phyloP scores from a whole-genome alignment of 148 eudicot genomes.

The Fagopyrum homotropicum region DNA sequence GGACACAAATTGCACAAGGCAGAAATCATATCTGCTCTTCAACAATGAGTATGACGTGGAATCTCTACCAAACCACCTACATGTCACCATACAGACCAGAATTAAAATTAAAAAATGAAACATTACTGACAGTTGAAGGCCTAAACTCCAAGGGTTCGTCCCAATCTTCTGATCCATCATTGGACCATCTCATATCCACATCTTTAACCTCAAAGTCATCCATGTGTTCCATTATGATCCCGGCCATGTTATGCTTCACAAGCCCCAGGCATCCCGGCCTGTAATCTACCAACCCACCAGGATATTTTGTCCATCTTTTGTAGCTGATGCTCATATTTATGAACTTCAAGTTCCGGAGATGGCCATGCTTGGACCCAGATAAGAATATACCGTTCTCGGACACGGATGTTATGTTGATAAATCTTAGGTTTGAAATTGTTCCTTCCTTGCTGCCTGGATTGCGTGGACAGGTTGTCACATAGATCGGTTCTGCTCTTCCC shows the following conservation, averaged over 20 bases:
- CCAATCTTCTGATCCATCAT: conserved; percentile 45
- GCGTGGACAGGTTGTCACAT: conserved; percentile 81
- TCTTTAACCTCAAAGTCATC: conserved; percentile 57
- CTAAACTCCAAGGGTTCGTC: conserved; percentile 72
- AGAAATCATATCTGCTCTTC: neutral
- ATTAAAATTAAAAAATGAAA: conserved; percentile 43
- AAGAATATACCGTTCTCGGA: conserved; percentile 86
- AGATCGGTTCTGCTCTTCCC: conserved; percentile 97
- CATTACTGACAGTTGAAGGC: conserved; percentile 70
- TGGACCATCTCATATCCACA: conserved; percentile 73
- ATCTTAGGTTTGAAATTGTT: conserved; percentile 52
- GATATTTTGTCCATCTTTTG: conserved; percentile 71
- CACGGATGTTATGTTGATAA: conserved; percentile 71
- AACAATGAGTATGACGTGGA: neutral
- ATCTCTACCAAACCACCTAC: neutral
- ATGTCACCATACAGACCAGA: conserved; percentile 29
- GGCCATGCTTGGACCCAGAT: conserved; percentile 62
- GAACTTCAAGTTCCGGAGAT: conserved; percentile 48
- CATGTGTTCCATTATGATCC: conserved; percentile 75
- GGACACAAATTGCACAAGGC: neutral
- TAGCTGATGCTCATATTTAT: conserved; percentile 47
- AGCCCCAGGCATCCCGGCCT: conserved; percentile 90
- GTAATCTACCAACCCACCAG: conserved; percentile 81
- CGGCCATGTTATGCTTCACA: conserved; percentile 67
- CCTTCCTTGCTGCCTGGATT: conserved; percentile 41